Evolutionary conservation across 371 early-diverging fungal genomes (phyloP).

Genomic region (Coemansia linderi): DNA sequence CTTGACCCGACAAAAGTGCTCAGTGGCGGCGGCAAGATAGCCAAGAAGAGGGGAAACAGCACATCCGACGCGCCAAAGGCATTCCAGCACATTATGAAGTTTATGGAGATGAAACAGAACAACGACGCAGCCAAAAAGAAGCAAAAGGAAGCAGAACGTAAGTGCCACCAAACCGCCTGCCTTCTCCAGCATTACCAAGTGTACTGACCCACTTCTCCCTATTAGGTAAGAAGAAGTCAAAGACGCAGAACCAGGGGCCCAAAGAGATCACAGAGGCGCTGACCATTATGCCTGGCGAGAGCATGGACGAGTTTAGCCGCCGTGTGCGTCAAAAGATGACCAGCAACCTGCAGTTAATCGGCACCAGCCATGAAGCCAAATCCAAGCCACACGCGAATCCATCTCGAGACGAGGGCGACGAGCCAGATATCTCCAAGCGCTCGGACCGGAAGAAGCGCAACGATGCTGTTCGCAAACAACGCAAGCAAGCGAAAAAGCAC

Average conservation of each 20-base stretch:
- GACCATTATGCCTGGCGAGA: conserved; percentile 40
- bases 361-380: conserved; percentile 12
- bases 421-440: conserved; percentile 26
- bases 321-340: conserved; percentile 42
- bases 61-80: conserved; percentile 40
- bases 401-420: conserved; percentile 26
- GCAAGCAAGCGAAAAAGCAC: conserved; percentile 29
- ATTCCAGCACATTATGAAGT: conserved; percentile 47
- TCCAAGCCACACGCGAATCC: conserved; percentile 13
- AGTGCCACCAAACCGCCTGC: not conserved
- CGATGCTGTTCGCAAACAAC: conserved; percentile 35
- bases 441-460: conserved; percentile 32
- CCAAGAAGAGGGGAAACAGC: conserved; percentile 61
- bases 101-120: conserved; percentile 75
- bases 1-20: conserved; percentile 67
- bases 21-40: conserved; percentile 74
- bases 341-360: conserved; percentile 32
- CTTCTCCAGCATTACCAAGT: not conserved
- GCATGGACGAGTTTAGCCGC: conserved; percentile 32
- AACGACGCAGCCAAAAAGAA: conserved; percentile 58
- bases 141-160: conserved; percentile 29
- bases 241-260: conserved; percentile 39
- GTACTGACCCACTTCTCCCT: not conserved
- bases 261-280: conserved; percentile 49
- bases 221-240: conserved; percentile 23